phyloP scores from a whole-genome alignment of 805 yeast genomes.

The Scheffersomyces amazonensis region DNA sequence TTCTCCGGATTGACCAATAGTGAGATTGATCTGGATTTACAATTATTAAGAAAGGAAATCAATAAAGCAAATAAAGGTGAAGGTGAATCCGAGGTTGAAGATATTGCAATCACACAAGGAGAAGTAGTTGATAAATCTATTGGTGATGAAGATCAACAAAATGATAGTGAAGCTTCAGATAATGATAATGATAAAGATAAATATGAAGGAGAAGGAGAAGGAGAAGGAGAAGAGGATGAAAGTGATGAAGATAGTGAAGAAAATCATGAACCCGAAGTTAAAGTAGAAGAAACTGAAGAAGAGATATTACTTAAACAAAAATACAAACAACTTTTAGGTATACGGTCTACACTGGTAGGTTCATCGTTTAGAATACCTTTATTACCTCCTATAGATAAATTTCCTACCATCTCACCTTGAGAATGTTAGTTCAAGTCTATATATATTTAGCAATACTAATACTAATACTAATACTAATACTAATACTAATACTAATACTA shows the following conservation, averaged over 20 bases:
- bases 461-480: no score
- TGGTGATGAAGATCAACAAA: conserved; percentile 4
- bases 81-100: conserved; percentile 1
- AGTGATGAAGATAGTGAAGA: conserved; percentile 8
- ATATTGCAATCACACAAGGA: conserved; percentile 4
- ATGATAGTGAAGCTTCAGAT: conserved; percentile 4
- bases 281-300: conserved; percentile 8
- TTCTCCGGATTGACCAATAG: conserved; percentile 19
- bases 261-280: conserved; percentile 7
- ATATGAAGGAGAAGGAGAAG: conserved; percentile 5
- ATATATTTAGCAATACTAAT: neutral
- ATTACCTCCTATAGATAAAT: conserved; percentile 25
- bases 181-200: conserved; percentile 5
- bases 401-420: conserved; percentile 10
- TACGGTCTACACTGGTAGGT: neutral
- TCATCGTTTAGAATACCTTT: conserved; percentile 1
- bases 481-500: no score
- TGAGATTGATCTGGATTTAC: conserved; percentile 25
- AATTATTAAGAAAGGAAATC: conserved; percentile 11
- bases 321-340: conserved; percentile 8
- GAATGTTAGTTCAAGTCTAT: neutral
- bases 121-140: conserved; percentile 7
- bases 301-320: conserved; percentile 8
- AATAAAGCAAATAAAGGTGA: conserved; percentile 6
- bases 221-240: conserved; percentile 6